A percentile compares a stretch with the other conserved stretches of the same genome.
phyloP scores from a whole-genome alignment of 208 protist species.

The Angomonas deanei region DNA sequence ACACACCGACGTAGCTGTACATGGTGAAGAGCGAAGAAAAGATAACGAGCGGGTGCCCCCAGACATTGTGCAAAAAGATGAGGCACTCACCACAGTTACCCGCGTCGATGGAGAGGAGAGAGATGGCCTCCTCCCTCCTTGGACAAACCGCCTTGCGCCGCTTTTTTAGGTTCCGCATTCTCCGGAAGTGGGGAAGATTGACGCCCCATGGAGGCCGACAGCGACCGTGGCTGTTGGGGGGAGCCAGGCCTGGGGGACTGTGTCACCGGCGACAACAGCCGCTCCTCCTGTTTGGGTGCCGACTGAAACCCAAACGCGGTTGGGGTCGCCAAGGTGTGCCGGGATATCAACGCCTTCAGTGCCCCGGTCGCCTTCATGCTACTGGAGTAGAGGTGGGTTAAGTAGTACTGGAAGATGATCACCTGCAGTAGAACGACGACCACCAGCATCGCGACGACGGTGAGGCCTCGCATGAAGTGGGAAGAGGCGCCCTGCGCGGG shows the following conservation, averaged over 20 bases:
- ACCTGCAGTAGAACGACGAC: conserved; percentile 39
- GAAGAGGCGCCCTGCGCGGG: neutral
- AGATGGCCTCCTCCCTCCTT: conserved; percentile 48
- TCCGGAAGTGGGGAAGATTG: too few species aligned
- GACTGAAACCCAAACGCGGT: conserved; percentile 19
- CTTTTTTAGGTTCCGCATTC: neutral
- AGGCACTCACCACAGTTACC: conserved; percentile 53
- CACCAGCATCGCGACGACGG: conserved; percentile 39
- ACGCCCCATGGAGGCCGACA: too few species aligned
- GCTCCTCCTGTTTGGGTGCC: neutral
- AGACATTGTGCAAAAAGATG: conserved; percentile 72
- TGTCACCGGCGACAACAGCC: too few species aligned
- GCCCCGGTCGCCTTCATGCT: conserved; percentile 45
- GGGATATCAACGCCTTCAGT: conserved; percentile 55
- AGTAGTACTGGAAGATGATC: conserved; percentile 63
- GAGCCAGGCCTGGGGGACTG: too few species aligned
- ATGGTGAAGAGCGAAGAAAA: conserved; percentile 48
- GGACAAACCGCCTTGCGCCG: conserved; percentile 11
- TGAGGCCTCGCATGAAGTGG: conserved; percentile 27
- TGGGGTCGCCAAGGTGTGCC: conserved; percentile 36
- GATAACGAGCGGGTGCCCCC: conserved; percentile 62
- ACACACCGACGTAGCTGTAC: conserved; percentile 58
- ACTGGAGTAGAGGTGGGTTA: conserved; percentile 52
- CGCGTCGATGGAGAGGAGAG: conserved; percentile 61
- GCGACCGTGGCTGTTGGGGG: too few species aligned